Base-by-base conservation (phyloP, 2,329 filamentous ascomycete species). In the Fusarium foetens region DNA sequence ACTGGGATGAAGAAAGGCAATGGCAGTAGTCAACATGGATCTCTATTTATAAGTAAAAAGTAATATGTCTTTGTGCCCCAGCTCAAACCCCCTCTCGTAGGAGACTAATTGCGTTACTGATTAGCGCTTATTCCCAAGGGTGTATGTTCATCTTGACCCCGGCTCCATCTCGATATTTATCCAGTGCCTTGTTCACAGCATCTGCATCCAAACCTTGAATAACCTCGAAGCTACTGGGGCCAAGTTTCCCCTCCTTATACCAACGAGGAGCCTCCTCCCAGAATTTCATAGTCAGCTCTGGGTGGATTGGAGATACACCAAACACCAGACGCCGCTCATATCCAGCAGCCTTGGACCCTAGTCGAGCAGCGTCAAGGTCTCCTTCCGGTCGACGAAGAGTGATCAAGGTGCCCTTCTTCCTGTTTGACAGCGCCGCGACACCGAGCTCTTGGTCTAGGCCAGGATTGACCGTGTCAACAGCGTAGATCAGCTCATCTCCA, bases 1-100 rank as follows among this genome's bases (percentile, higher is more conserved):
- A 27, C 2, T 51, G 17, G 6, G 3, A 8, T 4, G 5, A 27
- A 16, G 2, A 16, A 36, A 36, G 0, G 8, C 6, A 3, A 36
- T 10, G 5, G 13, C 1, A 38, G 33, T 38, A 36, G 13, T 17
- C 5, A 52, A n/a, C 9, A 12, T 2, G 12, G 10, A 21, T 17
- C 1, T n/a, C 1, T 27, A 12, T 27, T n/a, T 5, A 0, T 33
- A 14, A 33, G 10, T 23, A 2, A 49, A 49, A 33, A 31, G 14
- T 8, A n/a, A 6, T 8, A n/a, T 8, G 17, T 11, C 13, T 21
- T 12, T 21, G 13, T 7, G 3, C 6, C 13, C 6, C 23, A 16
- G 8, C 6, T 21, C 38, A n/a, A 13, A 21, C 8, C 8, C 36
- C 38, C 11, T 13, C 38, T 38, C 11, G 3, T 21, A 38, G 11